A percentile compares a stretch with the other conserved stretches of the same genome.
Conservation (phyloP, 192 early-diverging fungal species). For the Paraglomus brasilianum region DNA sequence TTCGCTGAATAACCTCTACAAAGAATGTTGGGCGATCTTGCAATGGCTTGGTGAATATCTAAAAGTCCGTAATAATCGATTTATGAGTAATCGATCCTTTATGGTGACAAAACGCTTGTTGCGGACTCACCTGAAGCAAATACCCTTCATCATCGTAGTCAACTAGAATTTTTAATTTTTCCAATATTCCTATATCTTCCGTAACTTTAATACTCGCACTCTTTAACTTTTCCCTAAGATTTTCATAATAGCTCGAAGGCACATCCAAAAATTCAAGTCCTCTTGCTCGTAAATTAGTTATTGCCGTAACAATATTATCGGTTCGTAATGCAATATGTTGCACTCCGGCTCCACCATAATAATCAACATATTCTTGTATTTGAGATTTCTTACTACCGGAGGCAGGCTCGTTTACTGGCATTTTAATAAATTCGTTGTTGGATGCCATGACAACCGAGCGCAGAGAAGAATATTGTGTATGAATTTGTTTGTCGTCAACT, state of each 20-base stretch:
- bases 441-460: slow-evolving; percentile 96
- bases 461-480: slow-evolving; percentile 92
- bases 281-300: slow-evolving; percentile 76
- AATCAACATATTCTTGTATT: slow-evolving; percentile 91
- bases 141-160: slow-evolving; percentile 98
- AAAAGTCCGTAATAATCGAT: background rate
- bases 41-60: slow-evolving; percentile 85
- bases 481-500: slow-evolving; percentile 94
- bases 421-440: slow-evolving; percentile 87
- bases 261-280: slow-evolving; percentile 90
- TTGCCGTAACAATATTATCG: slow-evolving; percentile 77
- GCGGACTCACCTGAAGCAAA: slow-evolving; percentile 67
- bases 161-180: slow-evolving; percentile 87
- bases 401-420: slow-evolving; percentile 98
- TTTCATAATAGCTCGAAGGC: slow-evolving; percentile 85
- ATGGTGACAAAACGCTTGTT: background rate
- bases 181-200: slow-evolving; percentile 80
- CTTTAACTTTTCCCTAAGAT: slow-evolving; percentile 71
- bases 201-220: slow-evolving; percentile 68
- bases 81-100: background rate
- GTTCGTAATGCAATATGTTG: slow-evolving; percentile 96
- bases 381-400: slow-evolving; percentile 91
- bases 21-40: slow-evolving; percentile 97
- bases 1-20: slow-evolving; percentile 95
- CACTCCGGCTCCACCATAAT: slow-evolving; percentile 80